Percentiles rank a stretch among this genome's conserved stretches.
phyloP scores from a whole-genome alignment of 176 grass and related monocot genomes.

The Triticum dicoccoides region DNA sequence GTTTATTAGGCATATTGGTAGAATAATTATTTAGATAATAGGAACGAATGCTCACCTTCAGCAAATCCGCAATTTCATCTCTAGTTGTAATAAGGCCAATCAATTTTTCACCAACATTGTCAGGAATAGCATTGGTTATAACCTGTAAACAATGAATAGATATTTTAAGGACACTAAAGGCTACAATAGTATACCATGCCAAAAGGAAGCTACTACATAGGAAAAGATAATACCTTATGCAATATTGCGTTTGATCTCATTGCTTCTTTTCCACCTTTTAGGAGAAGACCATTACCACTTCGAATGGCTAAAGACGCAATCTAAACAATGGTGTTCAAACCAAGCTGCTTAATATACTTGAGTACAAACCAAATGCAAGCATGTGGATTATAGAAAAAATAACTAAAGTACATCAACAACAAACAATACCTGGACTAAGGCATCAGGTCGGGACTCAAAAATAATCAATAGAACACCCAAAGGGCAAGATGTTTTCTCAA shows the following conservation, averaged over 20 bases:
- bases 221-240: constrained; percentile 73
- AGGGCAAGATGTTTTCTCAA: constrained; percentile 88
- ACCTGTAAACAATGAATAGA: constrained; percentile 40
- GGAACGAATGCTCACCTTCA: constrained; percentile 55
- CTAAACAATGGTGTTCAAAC: constrained; percentile 33
- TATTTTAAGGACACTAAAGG: background rate
- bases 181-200: constrained; percentile 2
- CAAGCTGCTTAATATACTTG: background rate
- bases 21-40: constrained; percentile 11
- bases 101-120: constrained; percentile 68
- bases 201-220: constrained; percentile 4
- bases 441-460: constrained; percentile 96
- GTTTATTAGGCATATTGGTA: constrained; percentile 34
- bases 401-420: background rate
- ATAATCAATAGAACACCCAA: constrained; percentile 90
- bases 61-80: constrained; percentile 90
- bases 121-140: constrained; percentile 82
- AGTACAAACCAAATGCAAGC: background rate
- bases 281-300: constrained; percentile 95
- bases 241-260: constrained; percentile 88
- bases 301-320: constrained; percentile 94
- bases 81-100: constrained; percentile 93
- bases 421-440: constrained; percentile 83
- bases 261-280: constrained; percentile 99
- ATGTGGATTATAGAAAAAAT: background rate